Evolutionary conservation across 2,329 filamentous ascomycete genomes (phyloP).

Genomic region (Pseudogymnoascus sp.): DNA sequence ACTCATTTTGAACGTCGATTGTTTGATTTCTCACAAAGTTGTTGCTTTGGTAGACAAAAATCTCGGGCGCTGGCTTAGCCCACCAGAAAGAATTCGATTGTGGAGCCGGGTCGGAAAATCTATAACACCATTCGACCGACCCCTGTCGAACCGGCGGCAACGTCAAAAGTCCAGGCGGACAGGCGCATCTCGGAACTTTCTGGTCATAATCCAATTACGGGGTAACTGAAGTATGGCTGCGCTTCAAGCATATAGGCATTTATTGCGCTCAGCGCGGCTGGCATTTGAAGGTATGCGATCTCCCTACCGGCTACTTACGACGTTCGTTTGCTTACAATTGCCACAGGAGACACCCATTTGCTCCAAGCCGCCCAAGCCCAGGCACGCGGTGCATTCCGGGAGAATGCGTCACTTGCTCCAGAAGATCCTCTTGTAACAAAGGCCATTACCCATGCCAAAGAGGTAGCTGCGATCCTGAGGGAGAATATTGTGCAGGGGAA

Average conservation of each 20-base stretch:
- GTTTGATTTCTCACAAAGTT: not conserved
- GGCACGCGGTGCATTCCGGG: constrained; percentile 67
- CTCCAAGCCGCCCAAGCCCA: constrained; percentile 63
- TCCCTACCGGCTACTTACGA: not conserved
- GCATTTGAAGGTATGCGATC: constrained; percentile 70
- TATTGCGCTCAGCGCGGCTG: constrained; percentile 71
- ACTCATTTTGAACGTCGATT: constrained; percentile 9
- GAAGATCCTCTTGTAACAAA: constrained; percentile 50
- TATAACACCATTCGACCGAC: not conserved
- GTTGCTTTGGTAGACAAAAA: constrained; percentile 7
- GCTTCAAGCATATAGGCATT: constrained; percentile 68
- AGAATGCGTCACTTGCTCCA: constrained; percentile 51
- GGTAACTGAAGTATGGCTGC: constrained; percentile 17
- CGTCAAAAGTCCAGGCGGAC: not conserved
- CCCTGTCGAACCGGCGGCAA: not conserved
- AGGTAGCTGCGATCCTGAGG: constrained; percentile 69
- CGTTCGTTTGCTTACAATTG: constrained; percentile 9
- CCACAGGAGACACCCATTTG: constrained; percentile 58
- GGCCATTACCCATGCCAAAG: constrained; percentile 69
- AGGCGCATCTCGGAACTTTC: not conserved
- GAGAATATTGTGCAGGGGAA: constrained; percentile 85
- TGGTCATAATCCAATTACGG: not conserved
- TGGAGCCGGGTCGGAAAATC: constrained; percentile 3
- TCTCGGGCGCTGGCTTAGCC: not conserved
- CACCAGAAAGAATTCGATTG: constrained; percentile 5